Evolutionary conservation across 306 rosid species (phyloP), one percentile per base, ranked within the genome.

Genomic region (Alnus glutinosa): DNA sequence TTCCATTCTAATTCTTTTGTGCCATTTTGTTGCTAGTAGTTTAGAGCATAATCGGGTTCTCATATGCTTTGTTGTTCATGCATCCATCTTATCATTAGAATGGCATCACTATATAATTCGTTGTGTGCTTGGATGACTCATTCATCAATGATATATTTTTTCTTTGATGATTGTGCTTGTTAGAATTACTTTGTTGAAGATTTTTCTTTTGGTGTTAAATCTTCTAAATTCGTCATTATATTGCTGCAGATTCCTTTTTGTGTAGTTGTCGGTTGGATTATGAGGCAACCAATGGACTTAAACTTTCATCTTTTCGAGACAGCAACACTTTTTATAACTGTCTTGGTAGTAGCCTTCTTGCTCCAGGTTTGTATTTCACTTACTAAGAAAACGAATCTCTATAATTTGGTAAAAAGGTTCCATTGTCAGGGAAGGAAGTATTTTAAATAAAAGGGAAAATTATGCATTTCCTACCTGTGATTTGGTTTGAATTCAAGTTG

Each of bases 261-360:
- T 70, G 98, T 93, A 37, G 85, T 91, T 67, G 77, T 83, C 83
- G 91, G 92, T 47, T 93, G 98, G 98, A 89, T 90, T 51, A 83
- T 78, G 86, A 95, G 93, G 54, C 86, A 18, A 9, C 83, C 92
- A 14, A 79, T 93, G 97, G 95, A 93, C 89, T 82, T 90, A 70
- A 90, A 93, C 88, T 93, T 93, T 51, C 92, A 90, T 81, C 92
- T 90, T 79, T 91, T 93, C 34, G 95, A 93, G 91, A 91, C 98
- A 3, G 91, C 91, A 42, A 85, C 90, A 30, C 90, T 93, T 15
- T 90, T 91, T 73, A 80, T 89, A 12, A 91, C 92, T 7, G 93
- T 91, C 57, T 77, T 93, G 57, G 93, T 91, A 0, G 95, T 90
- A 10, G 91, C 94, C 76, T 89, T 93, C 83, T 73, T 93, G 87